These are phyloP conservation scores for Sergeia podlipaevii DNA, from an alignment of 208 protist genomes.

Conservation along the genomic window DNA sequence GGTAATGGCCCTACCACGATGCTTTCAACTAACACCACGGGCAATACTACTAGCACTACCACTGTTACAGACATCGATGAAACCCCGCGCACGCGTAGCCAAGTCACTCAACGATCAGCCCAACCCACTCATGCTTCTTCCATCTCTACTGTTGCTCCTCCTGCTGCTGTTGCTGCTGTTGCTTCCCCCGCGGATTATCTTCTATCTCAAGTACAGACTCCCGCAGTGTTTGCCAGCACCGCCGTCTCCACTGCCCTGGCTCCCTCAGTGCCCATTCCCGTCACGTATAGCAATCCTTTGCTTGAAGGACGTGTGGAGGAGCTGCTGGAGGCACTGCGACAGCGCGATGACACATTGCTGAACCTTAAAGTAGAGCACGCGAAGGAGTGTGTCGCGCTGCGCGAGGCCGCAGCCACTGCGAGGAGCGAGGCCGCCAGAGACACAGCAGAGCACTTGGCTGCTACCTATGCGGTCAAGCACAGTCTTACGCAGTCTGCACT, in stretches of 20 bases:
- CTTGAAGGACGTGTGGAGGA: too few relatives aligned
- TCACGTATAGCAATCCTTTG: conserved; percentile 4
- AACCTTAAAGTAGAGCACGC: conserved; percentile 43
- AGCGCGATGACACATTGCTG: conserved; percentile 30
- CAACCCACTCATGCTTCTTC: too few relatives aligned
- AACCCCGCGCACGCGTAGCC: not conserved
- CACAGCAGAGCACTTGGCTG: conserved; percentile 38
- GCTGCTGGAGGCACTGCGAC: conserved; percentile 32
- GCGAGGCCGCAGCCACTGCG: conserved; percentile 35
- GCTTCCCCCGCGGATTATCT: too few relatives aligned
- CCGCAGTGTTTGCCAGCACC: too few relatives aligned
- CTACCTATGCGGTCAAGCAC: conserved; percentile 53
- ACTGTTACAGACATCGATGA: too few relatives aligned
- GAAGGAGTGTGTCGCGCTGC: conserved; percentile 41
- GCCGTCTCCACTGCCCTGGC: too few relatives aligned
- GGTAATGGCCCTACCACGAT: too few relatives aligned
- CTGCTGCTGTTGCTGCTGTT: too few relatives aligned
- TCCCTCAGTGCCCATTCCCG: not conserved
- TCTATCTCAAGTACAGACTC: too few relatives aligned
- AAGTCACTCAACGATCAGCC: too few relatives aligned
- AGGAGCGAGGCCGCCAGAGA: conserved; percentile 37
- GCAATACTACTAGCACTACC: not conserved
- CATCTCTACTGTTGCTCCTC: not conserved
- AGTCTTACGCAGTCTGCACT: conserved; percentile 38
- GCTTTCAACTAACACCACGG: not conserved